Base-by-base conservation (phyloP, 2,329 filamentous ascomycete species). In the Cytospora chrysosperma region DNA sequence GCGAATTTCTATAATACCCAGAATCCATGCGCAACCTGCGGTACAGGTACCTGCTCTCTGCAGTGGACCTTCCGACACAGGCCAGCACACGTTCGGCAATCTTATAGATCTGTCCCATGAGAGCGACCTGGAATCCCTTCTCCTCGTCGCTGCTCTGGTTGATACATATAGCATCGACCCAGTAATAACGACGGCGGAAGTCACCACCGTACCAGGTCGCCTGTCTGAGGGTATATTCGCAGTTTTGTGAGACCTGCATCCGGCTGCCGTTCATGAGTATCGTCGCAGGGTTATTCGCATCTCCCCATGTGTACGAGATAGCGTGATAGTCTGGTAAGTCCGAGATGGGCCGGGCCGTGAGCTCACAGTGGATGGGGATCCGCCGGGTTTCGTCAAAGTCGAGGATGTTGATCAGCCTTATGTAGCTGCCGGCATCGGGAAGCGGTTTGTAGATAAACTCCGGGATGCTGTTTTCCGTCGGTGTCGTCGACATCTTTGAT, bases 151-250 rank as follows among this genome's bases (percentile, higher is more conserved):
- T 53, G 4, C 12, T 3, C 19, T 63, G 61, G 27, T 63, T 53
- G 30, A 63, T 63, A 34, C 61, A 63, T 7, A 63, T 54, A 6
- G 61, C 56, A 37, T 63, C 61, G 24, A 59, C 34, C 61, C 61
- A 63, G 56, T 54, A 50, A 12, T 34, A 32, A 21, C 40, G 40
- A 21, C 19, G 40, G 40, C 40, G 40, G 19, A 9, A 43, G 40
- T 43, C 40, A 24, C 49, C 50, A 15, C 21, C n/a, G 6, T 30
- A 40, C 15, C 19, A 15, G 7, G 30, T 6, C 3, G 50, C n/a
- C 12, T 63, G 40, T 5, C 21, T 59, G 26, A 63, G 56, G 1
- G 49, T 50, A 6, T 63, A 26, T 43, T 55, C 51, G 30, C 61
- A 63, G 28, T 63, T 63, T 2, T 9, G 40, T 2, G 56, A 49